Evolutionary conservation across 2,329 filamentous ascomycete species (phyloP), one percentile per base, ranked within the genome.

Genomic region (Clonostachys solani): DNA sequence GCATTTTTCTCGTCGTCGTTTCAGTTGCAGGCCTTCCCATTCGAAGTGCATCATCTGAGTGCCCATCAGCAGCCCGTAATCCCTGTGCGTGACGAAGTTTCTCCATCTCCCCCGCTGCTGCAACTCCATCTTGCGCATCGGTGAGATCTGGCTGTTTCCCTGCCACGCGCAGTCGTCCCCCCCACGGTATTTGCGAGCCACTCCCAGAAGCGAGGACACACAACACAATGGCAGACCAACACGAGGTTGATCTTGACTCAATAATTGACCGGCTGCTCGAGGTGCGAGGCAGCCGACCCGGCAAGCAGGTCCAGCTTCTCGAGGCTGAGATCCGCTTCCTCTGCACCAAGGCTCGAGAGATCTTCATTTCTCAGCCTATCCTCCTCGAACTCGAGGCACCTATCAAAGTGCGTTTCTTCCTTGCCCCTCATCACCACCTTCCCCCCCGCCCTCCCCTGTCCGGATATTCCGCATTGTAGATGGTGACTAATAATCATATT

Each of bases 311-410:
- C 47, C 92, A 97, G 76, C 83, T 99, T 58, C 79, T 96, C 56
- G 94, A 99, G 73, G 85, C 89, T 52, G 94, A 97, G 76, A 99
- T 99, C 60, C 87, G 92, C 66, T 96, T 84, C 73, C 83, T 99
- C 56, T 99, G 94, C 83, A 96, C 92, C 68, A 97, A 97, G 78
- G 92, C 92, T 54, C 87, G 94, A 57, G 94, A 99, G 78, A 97
- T 99, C 63, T 97, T 99, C 79, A 97, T 99, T 72, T 96, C 92
- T 53, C 94, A 99, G 77, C 94, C 94, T 56, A 97, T 97, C 64
- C 78, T 99, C 58, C 84, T 99, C 57, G 94, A 99, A 77, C 83
- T 99, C 44, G 94, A 97, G 73, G 94, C 94, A 65, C 94, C 94
- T 52, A 97, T 99, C 74, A 99, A 99, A 91, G 92, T 96, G 79